Evolutionary conservation across 1,284 basidiomycete genomes (phyloP), one percentile per base, ranked within the genome.

Genomic region (Tylopilus sp.): DNA sequence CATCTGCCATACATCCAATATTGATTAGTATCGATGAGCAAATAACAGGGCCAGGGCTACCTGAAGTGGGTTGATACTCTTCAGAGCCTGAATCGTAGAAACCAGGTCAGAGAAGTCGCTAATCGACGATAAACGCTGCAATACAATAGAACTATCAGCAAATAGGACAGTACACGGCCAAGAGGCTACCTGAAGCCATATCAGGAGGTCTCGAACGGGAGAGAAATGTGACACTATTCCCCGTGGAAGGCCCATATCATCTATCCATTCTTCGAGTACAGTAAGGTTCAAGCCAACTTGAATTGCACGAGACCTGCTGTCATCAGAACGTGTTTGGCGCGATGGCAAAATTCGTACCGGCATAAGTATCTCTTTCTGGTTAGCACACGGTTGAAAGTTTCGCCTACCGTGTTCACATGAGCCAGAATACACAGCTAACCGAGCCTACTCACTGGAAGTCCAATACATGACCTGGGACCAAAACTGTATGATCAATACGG

Each of bases 391-490:
- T 99, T 99, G 74, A 98, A 99, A 28, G 92, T 79, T 72, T 99
- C 96, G 68, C 91, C 86, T 89, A 57, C 33, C 16, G 16, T 16
- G 5, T 49, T 46, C 53, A 16, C 50, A 44, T 60, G 11, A 61
- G 50, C 21, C 58, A 18, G 23, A 45, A 33, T 39, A 5, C 42
- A 39, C 9, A 16, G 4, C 7, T n/a, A 31, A 43, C 41, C 5
- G 3, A 31, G 30, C n/a, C 7, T 1, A 57, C 84, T 66, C 66
- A 89, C 88, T 88, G 23, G 86, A 81, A 41, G 85, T 85, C 92
- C 92, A 96, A 64, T 92, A 96, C 72, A 95, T 85, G 16, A 97
- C 84, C 70, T 99, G 96, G 1, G 93, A 96, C 80, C 95, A 95
- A 38, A 93, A 78, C 66, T 99, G 96, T 13, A 89, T 84, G 51